Evolutionary conservation across 2,329 filamentous ascomycete species (phyloP), one percentile per base, ranked within the genome.

Genomic region (Didymella segeticola): DNA sequence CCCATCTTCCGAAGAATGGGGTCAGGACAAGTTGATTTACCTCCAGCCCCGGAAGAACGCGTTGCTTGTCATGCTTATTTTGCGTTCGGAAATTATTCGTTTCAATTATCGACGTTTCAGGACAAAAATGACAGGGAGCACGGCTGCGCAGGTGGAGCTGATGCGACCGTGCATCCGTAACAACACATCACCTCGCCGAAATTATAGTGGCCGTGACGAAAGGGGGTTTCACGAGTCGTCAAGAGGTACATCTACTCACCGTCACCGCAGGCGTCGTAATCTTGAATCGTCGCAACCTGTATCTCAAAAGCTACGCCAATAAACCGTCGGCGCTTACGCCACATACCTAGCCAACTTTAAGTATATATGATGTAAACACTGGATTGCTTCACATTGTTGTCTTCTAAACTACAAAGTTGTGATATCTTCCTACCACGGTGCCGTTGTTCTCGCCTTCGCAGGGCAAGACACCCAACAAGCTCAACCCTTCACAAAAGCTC

Each of bases 21-120:
- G 27, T 48, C 39, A 39, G 37, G 37, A 43, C 19, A 7, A n/a
- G 10, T 43, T 11, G 26, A 43, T 39, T 26, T 27, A 39, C 27
- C 22, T 20, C 45, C 51, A 43, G 22, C 26, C 39, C 39, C 33
- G n/a, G 33, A 33, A 43, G 31, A 23, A 48, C 31, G 51, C 38
- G 50, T 48, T 47, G 43, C 38, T 43, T 43, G 31, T 33, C 9
- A 34, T 29, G 31, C 38, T 45, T 48, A 33, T 53, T 47, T 37
- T 10, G 25, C 14, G 27, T 36, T 54, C 38, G 51, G 51, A 39
- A 45, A 54, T 54, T 54, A 30, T 38, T 11, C 14, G 39, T 36
- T 45, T 48, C 26, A 36, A 39, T 39, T 39, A 36, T 48, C 45
- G 39, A 45, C 17, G 43, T 48, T 54, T 54, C 51, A 48, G 17